These are phyloP conservation scores for bread wheat (Triticum aestivum) DNA, from an alignment of 176 grass and related monocot species.

Conservation along the genomic window IWGSC_CS_RefSeq_v2.1 NC_057800.1:543887461-543887960, in stretches of 20 bases:
- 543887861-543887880: not conserved
- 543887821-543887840: not conserved
- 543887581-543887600: conserved; percentile 7
- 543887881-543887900: not conserved
- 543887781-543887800: not conserved
- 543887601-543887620: conserved; percentile 78
- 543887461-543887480: conserved; percentile 87
- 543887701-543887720: conserved; percentile 72
- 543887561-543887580: not conserved
- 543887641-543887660: conserved; percentile 96
- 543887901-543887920: not conserved
- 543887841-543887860: not conserved
- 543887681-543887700: conserved; percentile 98
- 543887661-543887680: conserved; percentile 99
- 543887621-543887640: conserved; percentile 91
- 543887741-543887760: not conserved
- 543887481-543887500: conserved; percentile 62
- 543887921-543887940: not conserved
- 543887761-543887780: not conserved
- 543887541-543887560: not conserved
- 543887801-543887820: not conserved
- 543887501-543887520: conserved; percentile 20
- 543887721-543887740: conserved; percentile 73
- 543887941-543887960: not conserved
- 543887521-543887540: not conserved